Evolutionary conservation across 306 rosid genomes (phyloP).

Genomic region (Macrotyloma uniflorum): DNA sequence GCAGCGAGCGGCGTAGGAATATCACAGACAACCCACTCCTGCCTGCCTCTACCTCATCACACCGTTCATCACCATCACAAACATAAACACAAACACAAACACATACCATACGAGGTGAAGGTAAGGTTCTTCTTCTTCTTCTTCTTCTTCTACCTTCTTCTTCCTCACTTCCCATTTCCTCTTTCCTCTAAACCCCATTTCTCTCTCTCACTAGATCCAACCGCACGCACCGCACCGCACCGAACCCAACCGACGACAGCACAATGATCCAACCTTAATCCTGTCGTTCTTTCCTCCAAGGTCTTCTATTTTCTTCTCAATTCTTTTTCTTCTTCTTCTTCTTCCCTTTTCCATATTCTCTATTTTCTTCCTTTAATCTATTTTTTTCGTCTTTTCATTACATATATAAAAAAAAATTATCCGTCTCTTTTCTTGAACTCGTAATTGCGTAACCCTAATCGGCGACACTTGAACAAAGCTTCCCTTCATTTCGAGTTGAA

Average conservation of each 20-base stretch:
- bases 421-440: not conserved
- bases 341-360: not conserved
- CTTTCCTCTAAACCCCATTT: constrained; percentile 10
- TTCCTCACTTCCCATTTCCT: not conserved
- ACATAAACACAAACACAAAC: not conserved
- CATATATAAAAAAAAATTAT: not conserved
- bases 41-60: constrained; percentile 8
- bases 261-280: constrained; percentile 23
- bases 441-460: constrained; percentile 32
- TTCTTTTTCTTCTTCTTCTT: not conserved
- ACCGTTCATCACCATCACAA: constrained; percentile 30
- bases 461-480: not conserved
- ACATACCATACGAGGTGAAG: not conserved
- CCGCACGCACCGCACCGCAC: not conserved
- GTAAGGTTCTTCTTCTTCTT: not conserved
- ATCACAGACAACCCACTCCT: not conserved
- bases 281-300: constrained; percentile 18
- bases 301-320: constrained; percentile 11
- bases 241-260: not conserved
- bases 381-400: too few species aligned
- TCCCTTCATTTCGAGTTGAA: constrained; percentile 29
- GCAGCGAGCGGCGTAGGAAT: not conserved
- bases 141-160: too few species aligned
- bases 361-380: not conserved
- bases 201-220: constrained; percentile 25